Percentiles rank a stretch among this genome's conserved stretches.
Conservation (phyloP, 2,329 filamentous ascomycete genomes). For the Ophiostoma australiae region DNA sequence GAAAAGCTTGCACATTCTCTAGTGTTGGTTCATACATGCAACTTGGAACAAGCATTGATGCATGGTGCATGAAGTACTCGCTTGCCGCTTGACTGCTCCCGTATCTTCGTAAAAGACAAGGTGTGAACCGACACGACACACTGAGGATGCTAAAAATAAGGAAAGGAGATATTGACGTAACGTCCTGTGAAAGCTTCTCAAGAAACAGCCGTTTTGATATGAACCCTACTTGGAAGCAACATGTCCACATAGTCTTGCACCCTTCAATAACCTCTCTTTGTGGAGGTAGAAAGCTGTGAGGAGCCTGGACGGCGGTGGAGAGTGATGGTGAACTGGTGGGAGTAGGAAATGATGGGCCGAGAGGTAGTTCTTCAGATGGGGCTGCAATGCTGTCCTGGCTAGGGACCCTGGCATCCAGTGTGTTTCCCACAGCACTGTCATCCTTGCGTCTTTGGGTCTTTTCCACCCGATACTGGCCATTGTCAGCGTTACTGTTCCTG, state of each 20-base stretch:
- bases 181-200: conserved; percentile 28
- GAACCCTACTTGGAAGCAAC: conserved; percentile 33
- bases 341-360: conserved; percentile 2
- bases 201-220: conserved; percentile 32
- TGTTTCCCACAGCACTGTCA: not conserved
- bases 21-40: conserved; percentile 32
- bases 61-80: conserved; percentile 29
- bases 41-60: conserved; percentile 26
- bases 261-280: conserved; percentile 30
- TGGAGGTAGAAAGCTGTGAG: conserved; percentile 13
- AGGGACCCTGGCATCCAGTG: too few species aligned
- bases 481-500: not conserved
- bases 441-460: not conserved
- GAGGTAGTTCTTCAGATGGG: not conserved
- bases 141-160: conserved; percentile 25
- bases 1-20: conserved; percentile 32
- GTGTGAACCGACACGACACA: conserved; percentile 23
- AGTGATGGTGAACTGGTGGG: conserved; percentile 1
- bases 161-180: conserved; percentile 28
- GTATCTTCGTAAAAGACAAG: conserved; percentile 26
- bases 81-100: conserved; percentile 29
- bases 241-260: conserved; percentile 30
- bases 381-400: not conserved
- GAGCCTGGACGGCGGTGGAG: not conserved
- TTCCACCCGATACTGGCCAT: not conserved